Evolutionary conservation across 192 early-diverging fungal species (phyloP).

Genomic region (Coemansia sp.): DNA sequence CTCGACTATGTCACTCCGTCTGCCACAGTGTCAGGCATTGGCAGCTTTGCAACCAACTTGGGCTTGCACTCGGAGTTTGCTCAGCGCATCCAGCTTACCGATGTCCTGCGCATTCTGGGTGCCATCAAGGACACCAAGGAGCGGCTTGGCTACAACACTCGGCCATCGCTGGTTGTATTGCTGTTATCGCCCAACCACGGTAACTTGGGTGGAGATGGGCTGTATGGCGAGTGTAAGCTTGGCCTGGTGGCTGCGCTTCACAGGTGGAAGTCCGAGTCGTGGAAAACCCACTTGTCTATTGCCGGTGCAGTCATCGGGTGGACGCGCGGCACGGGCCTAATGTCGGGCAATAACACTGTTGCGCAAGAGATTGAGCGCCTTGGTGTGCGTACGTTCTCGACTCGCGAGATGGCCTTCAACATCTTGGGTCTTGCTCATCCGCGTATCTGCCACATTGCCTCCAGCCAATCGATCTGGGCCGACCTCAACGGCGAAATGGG

Average conservation of each 20-base stretch:
- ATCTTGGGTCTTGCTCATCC: constrained; percentile 84
- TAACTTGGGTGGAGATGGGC: constrained; percentile 87
- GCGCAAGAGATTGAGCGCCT: constrained; percentile 86
- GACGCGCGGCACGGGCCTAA: constrained; percentile 95
- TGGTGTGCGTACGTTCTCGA: constrained; percentile 89
- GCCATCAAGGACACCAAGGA: constrained; percentile 82
- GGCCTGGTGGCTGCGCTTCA: constrained; percentile 87
- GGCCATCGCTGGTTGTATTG: constrained; percentile 82
- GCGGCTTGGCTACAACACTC: constrained; percentile 69
- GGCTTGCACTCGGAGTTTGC: constrained; percentile 88
- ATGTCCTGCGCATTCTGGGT: constrained; percentile 83
- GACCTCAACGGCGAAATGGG: constrained; percentile 85
- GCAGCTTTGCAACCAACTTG: constrained; percentile 79
- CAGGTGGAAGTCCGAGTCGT: constrained; percentile 87
- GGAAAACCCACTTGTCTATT: constrained; percentile 82
- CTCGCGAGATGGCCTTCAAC: constrained; percentile 93
- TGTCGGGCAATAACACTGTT: constrained; percentile 85
- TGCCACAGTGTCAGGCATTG: constrained; percentile 88
- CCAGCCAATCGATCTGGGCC: constrained; percentile 79
- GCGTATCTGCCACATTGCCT: constrained; percentile 67
- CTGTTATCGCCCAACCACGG: constrained; percentile 97
- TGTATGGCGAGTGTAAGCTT: constrained; percentile 94
- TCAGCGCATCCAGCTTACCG: constrained; percentile 93
- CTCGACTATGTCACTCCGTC: constrained; percentile 93
- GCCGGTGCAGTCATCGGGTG: constrained; percentile 94